Conservation (phyloP, 83 land plant genomes). For the Diphasiastrum complanatum region DNA sequence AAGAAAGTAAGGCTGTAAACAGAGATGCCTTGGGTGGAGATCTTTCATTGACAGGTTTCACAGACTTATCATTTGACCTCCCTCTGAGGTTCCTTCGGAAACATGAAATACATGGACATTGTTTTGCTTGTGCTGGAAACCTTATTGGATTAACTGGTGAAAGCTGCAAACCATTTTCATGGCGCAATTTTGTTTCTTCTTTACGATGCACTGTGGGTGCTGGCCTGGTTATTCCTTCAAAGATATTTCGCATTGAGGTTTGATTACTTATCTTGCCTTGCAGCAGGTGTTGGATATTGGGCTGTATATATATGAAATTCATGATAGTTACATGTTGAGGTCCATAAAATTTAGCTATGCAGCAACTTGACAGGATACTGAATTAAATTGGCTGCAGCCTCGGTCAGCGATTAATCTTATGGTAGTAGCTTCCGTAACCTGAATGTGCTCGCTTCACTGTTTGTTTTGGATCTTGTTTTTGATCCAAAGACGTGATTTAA, state of each 20-base stretch:
- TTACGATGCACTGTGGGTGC: conserved; percentile 62
- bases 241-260: conserved; percentile 77
- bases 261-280: not conserved
- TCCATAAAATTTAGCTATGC: too few species aligned
- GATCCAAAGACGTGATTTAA: too few species aligned
- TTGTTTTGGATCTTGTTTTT: too few species aligned
- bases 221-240: conserved; percentile 83
- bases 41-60: conserved; percentile 74
- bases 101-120: conserved; percentile 77
- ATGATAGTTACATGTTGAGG: too few species aligned
- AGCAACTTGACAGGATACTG: too few species aligned
- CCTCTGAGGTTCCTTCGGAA: conserved; percentile 60
- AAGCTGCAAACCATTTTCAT: conserved; percentile 29
- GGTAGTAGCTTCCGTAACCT: too few species aligned
- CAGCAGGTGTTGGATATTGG: too few species aligned
- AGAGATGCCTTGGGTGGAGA: conserved; percentile 89
- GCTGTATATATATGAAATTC: too few species aligned
- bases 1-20: conserved; percentile 27
- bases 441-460: too few species aligned
- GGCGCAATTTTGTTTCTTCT: conserved; percentile 44
- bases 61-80: conserved; percentile 90
- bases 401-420: too few species aligned
- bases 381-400: too few species aligned
- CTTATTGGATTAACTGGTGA: conserved; percentile 52
- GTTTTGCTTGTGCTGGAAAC: conserved; percentile 74